Evolutionary conservation across 192 early-diverging fungal genomes (phyloP), one percentile per base, ranked within the genome.

Genomic region (Backusella sp.): DNA sequence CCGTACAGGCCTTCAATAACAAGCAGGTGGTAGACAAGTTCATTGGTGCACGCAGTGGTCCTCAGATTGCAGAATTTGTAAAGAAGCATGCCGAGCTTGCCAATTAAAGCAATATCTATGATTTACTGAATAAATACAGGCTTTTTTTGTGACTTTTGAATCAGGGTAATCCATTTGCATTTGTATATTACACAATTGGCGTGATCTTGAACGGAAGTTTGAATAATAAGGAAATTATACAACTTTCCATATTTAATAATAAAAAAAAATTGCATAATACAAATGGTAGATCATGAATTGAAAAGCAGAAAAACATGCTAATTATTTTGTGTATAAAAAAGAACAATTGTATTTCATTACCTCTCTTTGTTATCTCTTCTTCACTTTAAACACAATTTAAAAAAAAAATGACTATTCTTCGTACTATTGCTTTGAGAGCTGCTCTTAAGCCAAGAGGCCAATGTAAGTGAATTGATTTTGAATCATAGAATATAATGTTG

Each of bases 1-100:
- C 92, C 3, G 95, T 95, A 7, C 79, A 86, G 66, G 89, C 89
- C 6, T 93, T 96, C 84, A 85, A 88, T 72, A 80, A 89, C 17
- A 91, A 90, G 42, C 67, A 88, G 76, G 77, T 87, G 0, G 84
- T 91, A 4, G 90, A 89, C n/a, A 66, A 79, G 12, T 94, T 94
- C 74, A 81, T 94, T 32, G 95, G 95, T 36, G 85, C 86, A 69
- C 83, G 86, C 6, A 75, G 83, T 35, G 77, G 79, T 19, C 70
- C 77, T 17, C 76, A 74, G 6, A 80, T 91, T 28, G 76, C 76
- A 52, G 70, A 87, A 21, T 88, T 86, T 76, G 80, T 95, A 41
- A 78, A 84, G 26, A 79, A 86, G 11, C 88, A 92, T 77, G 86
- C 90, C 28, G 79, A 85, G 56, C 71, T 72, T 72, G 71, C 71